Percentiles rank a stretch among this genome's conserved stretches.
Evolutionary conservation across 164 flowering plant genomes (phyloP).

Genomic region (Chimonanthus salicifolius): DNA sequence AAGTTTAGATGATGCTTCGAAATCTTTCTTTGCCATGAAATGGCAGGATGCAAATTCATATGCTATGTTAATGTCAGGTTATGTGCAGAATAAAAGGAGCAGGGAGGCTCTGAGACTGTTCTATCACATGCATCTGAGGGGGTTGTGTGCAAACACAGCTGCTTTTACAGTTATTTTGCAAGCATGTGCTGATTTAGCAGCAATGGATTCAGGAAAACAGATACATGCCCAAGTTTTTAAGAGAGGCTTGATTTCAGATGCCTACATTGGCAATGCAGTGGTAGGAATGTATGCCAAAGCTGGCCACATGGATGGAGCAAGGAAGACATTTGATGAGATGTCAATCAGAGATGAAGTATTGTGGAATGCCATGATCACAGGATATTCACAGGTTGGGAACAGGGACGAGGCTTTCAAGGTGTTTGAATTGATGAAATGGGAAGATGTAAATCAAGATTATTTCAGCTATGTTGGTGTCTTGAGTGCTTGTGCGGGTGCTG

Average conservation of each 20-base stretch:
- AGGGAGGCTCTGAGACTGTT: constrained; percentile 9
- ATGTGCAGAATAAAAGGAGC: background rate
- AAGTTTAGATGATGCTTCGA: constrained; percentile 4
- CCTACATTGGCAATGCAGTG: constrained; percentile 6
- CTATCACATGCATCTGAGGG: constrained; percentile 6
- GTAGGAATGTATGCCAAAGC: constrained; percentile 13
- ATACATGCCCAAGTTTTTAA: constrained; percentile 3
- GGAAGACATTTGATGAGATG: constrained; percentile 8
- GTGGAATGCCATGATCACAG: constrained; percentile 12
- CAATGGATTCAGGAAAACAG: background rate
- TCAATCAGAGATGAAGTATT: constrained; percentile 3
- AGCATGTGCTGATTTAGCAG: constrained; percentile 6
- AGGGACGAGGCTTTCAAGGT: constrained; percentile 5
- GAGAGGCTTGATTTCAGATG: constrained; percentile 1
- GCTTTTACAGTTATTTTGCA: background rate
- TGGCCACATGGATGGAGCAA: constrained; percentile 1
- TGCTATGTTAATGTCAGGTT: constrained; percentile 4
- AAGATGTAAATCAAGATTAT: constrained; percentile 6
- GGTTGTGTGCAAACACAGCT: constrained; percentile 4
- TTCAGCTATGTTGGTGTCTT: constrained; percentile 1
- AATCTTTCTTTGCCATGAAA: constrained; percentile 1
- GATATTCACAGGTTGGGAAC: constrained; percentile 11
- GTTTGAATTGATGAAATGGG: constrained; percentile 8
- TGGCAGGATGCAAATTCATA: constrained; percentile 4
- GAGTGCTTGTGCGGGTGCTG: constrained; percentile 1